These are phyloP conservation scores for Microbotryum saponariae DNA, from an alignment of 1,284 basidiomycete species.

Conservation along the genomic window DNA sequence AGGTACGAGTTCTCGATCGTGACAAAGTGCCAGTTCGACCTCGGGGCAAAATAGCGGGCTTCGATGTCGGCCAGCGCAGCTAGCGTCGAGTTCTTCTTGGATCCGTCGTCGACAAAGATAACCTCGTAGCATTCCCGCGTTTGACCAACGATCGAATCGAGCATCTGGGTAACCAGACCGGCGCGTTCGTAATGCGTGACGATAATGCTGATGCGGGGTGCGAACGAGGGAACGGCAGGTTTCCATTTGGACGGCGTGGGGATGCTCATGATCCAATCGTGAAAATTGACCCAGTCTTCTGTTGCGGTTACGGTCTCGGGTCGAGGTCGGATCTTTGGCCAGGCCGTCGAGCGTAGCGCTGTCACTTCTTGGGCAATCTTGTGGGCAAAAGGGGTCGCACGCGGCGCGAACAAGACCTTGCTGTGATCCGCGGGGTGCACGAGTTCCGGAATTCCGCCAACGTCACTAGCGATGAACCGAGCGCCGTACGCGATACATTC, in stretches of 20 bases:
- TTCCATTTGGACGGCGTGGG: neutral
- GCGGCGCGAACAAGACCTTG: constrained; percentile 13
- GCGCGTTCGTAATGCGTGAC: constrained; percentile 30
- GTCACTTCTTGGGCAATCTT: constrained; percentile 2
- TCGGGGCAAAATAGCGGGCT: constrained; percentile 4
- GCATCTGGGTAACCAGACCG: constrained; percentile 21
- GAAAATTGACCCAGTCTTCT: constrained; percentile 16
- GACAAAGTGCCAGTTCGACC: constrained; percentile 11
- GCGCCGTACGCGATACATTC: constrained; percentile 26
- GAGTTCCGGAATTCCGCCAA: constrained; percentile 29
- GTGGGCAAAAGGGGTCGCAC: constrained; percentile 1
- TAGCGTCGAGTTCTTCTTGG: neutral
- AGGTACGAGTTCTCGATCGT: constrained; percentile 24
- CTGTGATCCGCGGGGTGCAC: constrained; percentile 17
- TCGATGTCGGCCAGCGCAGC: constrained; percentile 14
- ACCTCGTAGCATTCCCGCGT: constrained; percentile 22
- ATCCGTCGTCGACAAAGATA: constrained; percentile 30
- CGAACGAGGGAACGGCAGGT: neutral
- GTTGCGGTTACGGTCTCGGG: constrained; percentile 13
- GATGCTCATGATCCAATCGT: constrained; percentile 10
- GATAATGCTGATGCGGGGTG: constrained; percentile 21
- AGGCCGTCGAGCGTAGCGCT: neutral
- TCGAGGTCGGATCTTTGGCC: constrained; percentile 5
- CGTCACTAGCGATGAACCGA: constrained; percentile 24
- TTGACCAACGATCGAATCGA: constrained; percentile 23